A percentile compares a stretch with the other conserved stretches of the same genome.
phyloP scores from a whole-genome alignment of 208 protist species.

The Borovskyia barvae region DNA sequence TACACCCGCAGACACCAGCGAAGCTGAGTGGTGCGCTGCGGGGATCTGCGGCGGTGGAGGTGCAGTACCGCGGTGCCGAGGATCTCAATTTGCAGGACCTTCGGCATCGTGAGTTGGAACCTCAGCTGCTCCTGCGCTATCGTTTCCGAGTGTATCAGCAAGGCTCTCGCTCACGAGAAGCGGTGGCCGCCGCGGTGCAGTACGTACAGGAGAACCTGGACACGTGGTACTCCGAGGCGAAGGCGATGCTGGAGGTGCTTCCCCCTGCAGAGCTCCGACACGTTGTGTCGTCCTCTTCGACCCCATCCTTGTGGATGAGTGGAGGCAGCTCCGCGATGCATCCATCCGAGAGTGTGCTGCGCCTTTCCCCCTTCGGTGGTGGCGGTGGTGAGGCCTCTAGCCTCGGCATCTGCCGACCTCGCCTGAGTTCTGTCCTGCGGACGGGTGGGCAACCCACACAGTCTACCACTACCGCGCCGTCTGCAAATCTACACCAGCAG shows the following conservation, averaged over 20 bases:
- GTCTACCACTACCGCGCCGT: too few species aligned
- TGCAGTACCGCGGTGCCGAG: neutral
- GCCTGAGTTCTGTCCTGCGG: conserved; percentile 9
- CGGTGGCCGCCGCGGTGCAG: conserved; percentile 22
- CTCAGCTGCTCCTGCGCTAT: conserved; percentile 31
- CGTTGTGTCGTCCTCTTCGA: conserved; percentile 7
- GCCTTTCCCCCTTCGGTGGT: conserved; percentile 1
- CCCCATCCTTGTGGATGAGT: conserved; percentile 10
- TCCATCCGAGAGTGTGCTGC: neutral
- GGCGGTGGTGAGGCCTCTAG: neutral
- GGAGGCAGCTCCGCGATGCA: conserved; percentile 11
- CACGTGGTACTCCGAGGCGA: conserved; percentile 20
- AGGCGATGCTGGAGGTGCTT: conserved; percentile 25
- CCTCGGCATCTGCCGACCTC: conserved; percentile 5
- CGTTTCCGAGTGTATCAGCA: conserved; percentile 27
- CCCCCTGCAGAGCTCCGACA: conserved; percentile 2
- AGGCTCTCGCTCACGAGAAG: conserved; percentile 20
- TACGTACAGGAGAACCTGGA: conserved; percentile 20
- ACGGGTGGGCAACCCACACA: conserved; percentile 19
- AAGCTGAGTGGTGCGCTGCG: neutral
- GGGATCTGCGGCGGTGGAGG: neutral
- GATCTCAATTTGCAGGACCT: conserved; percentile 12
- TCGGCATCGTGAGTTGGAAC: conserved; percentile 28
- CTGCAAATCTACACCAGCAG: neutral
- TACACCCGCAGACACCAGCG: neutral